These are phyloP conservation scores for Quillaja saponaria DNA, from an alignment of 306 rosid genomes.

Conservation along the genomic window DNA sequence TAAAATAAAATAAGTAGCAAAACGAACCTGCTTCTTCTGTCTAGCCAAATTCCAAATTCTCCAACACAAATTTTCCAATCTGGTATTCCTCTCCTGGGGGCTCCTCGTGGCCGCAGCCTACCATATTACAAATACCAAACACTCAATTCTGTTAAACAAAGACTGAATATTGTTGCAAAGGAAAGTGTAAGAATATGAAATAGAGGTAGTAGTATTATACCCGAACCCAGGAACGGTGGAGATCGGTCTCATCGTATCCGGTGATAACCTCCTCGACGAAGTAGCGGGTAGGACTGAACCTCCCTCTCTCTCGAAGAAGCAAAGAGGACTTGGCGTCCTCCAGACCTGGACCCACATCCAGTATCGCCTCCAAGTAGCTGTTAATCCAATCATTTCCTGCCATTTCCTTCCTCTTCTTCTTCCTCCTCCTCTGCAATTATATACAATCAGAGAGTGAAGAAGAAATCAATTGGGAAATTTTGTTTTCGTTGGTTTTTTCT, in stretches of 20 bases:
- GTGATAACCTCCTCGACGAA: slow-evolving; percentile 92
- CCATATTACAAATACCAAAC: background rate
- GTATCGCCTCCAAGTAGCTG: slow-evolving; percentile 90
- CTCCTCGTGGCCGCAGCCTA: slow-evolving; percentile 96
- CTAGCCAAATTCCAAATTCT: slow-evolving; percentile 99
- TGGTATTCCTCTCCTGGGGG: slow-evolving; percentile 96
- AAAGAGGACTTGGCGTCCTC: slow-evolving; percentile 84
- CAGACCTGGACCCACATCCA: slow-evolving; percentile 84
- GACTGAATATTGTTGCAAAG: background rate
- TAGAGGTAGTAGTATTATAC: slow-evolving; percentile 29
- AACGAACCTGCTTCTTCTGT: slow-evolving; percentile 86
- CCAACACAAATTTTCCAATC: slow-evolving; percentile 98
- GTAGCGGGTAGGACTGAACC: slow-evolving; percentile 95
- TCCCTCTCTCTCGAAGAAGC: slow-evolving; percentile 86
- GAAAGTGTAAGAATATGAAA: background rate
- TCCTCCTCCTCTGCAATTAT: background rate
- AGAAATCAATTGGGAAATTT: background rate
- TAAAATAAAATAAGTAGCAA: background rate
- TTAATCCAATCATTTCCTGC: slow-evolving; percentile 97
- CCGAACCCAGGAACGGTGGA: slow-evolving; percentile 95
- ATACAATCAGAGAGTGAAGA: background rate
- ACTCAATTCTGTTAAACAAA: background rate
- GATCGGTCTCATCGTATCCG: slow-evolving; percentile 97
- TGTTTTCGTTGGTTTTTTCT: too few species aligned
- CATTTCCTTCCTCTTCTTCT: slow-evolving; percentile 39